These are phyloP conservation scores for Pleurozium schreberi DNA, from an alignment of 225 moss, liverwort and hornwort genomes.

Conservation along the genomic window DNA sequence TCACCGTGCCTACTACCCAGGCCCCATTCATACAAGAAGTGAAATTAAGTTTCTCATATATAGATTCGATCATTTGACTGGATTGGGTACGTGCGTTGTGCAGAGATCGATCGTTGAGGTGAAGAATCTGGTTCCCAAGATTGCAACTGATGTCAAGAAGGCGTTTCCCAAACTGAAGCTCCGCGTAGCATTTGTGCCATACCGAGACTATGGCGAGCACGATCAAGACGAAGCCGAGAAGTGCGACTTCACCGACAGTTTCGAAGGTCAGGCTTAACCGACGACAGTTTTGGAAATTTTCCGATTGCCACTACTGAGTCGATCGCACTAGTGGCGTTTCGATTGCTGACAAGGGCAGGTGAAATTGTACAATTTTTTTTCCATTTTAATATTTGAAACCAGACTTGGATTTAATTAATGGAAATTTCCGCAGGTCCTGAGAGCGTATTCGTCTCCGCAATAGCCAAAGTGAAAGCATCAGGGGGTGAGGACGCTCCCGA, in stretches of 20 bases:
- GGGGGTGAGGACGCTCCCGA: background rate
- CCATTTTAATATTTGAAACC: background rate
- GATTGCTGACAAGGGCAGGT: background rate
- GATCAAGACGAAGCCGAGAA: constrained; percentile 18
- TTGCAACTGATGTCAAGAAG: constrained; percentile 27
- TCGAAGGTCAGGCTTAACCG: background rate
- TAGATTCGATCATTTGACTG: background rate
- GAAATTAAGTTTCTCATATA: background rate
- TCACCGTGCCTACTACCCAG: too few relatives aligned
- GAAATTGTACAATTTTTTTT: background rate
- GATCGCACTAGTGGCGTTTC: accelerated
- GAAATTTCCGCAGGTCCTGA: background rate
- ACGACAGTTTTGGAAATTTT: background rate
- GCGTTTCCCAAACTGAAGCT: constrained; percentile 39
- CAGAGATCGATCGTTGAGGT: background rate
- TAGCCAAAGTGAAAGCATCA: background rate
- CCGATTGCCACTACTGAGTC: background rate
- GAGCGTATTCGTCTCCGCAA: background rate
- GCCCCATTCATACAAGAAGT: too few relatives aligned
- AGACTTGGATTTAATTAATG: background rate
- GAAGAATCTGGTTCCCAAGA: constrained; percentile 32
- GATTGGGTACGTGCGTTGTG: background rate
- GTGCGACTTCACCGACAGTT: constrained; percentile 41
- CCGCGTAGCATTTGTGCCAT: constrained; percentile 31
- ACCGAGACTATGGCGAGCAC: constrained; percentile 36